These are phyloP conservation scores for Hanseniaspora meyeri DNA, from an alignment of 805 yeast genomes.

Conservation along the genomic window DNA sequence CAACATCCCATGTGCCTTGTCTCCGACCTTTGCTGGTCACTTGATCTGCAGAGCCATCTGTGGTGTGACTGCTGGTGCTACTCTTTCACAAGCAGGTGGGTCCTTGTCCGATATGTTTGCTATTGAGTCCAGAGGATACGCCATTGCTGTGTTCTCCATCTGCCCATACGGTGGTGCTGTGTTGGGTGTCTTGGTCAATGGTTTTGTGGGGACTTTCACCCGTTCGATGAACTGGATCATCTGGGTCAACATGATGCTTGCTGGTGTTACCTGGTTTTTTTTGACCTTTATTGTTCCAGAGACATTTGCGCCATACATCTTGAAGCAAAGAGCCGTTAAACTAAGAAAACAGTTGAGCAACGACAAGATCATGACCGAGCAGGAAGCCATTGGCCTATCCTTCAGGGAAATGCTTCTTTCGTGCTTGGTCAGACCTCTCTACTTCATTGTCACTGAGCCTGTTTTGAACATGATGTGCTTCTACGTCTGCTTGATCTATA, in stretches of 20 bases:
- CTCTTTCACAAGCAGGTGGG: conserved; percentile 79
- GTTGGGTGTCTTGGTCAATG: conserved; percentile 76
- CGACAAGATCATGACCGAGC: conserved; percentile 77
- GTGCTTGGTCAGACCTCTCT: conserved; percentile 69
- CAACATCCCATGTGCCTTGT: conserved; percentile 77
- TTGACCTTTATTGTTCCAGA: conserved; percentile 59
- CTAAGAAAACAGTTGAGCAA: conserved; percentile 73
- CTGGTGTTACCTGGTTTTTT: conserved; percentile 68
- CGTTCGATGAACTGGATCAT: conserved; percentile 55
- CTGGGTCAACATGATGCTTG: conserved; percentile 89
- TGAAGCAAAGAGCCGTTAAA: conserved; percentile 51
- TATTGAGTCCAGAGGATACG: conserved; percentile 70
- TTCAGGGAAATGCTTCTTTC: conserved; percentile 56
- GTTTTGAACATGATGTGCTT: conserved; percentile 72
- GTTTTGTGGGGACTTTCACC: conserved; percentile 68
- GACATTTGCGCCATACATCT: conserved; percentile 74
- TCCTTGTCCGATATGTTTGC: conserved; percentile 81
- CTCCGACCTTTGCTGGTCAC: conserved; percentile 70
- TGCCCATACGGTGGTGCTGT: conserved; percentile 93
- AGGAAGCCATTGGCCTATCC: conserved; percentile 69
- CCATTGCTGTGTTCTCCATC: conserved; percentile 82
- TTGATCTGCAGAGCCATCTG: conserved; percentile 74
- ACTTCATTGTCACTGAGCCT: conserved; percentile 68
- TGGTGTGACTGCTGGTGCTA: conserved; percentile 78
- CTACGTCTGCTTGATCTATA: conserved; percentile 78